Percentiles rank a stretch among this genome's conserved stretches.
Evolutionary conservation across 257 asterid genomes (phyloP).

Genomic region (Marsdenia floribunda): DNA sequence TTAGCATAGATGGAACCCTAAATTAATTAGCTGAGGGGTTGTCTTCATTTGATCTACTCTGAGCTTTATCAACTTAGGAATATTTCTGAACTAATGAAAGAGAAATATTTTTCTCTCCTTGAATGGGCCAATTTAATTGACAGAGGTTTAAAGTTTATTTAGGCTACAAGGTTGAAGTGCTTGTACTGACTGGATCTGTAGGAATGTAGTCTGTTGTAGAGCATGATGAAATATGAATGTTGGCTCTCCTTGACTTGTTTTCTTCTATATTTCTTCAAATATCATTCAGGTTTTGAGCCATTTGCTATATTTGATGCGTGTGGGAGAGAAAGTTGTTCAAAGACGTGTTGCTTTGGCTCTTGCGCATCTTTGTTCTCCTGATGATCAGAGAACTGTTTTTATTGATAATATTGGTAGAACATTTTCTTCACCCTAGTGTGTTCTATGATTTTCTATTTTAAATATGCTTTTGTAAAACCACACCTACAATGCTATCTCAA

Average conservation of each 20-base stretch:
- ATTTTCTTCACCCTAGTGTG: conserved; percentile 11
- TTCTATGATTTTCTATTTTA: neutral
- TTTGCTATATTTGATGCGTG: conserved; percentile 82
- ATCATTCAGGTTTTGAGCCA: conserved; percentile 72
- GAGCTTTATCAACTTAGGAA: neutral
- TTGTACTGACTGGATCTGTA: too few relatives aligned
- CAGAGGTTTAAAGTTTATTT: neutral
- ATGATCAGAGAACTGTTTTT: conserved; percentile 75
- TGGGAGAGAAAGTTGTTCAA: conserved; percentile 66
- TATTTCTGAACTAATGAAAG: neutral
- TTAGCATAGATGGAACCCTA: neutral
- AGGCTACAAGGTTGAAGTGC: too few relatives aligned
- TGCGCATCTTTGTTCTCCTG: conserved; percentile 90
- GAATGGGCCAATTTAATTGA: neutral
- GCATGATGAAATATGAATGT: too few relatives aligned
- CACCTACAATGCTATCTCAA: neutral
- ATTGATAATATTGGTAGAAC: conserved; percentile 67
- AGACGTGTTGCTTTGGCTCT: conserved; percentile 89
- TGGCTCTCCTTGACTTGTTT: neutral
- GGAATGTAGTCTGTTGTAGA: neutral
- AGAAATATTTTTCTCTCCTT: neutral
- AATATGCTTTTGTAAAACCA: neutral
- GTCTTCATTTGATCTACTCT: neutral
- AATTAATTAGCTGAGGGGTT: neutral
- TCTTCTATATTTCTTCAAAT: neutral